phyloP scores from a whole-genome alignment of 305 asterid genomes.

The Solanum hybrid region DNA sequence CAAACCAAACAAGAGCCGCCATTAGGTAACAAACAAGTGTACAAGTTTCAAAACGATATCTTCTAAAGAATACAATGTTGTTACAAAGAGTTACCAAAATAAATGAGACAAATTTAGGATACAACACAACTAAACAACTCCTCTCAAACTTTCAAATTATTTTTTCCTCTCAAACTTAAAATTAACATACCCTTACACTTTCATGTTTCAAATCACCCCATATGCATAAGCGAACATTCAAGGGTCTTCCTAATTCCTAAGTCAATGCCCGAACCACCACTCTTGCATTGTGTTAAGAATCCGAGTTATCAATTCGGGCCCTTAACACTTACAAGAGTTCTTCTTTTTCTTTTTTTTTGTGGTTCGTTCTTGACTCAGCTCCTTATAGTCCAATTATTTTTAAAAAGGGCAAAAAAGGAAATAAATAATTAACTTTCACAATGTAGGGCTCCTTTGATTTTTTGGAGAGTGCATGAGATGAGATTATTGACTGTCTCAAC shows the following conservation, averaged over 20 bases:
- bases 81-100: background rate
- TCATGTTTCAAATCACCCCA: background rate
- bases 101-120: background rate
- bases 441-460: slow-evolving; percentile 75
- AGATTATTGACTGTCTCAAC: slow-evolving; percentile 86
- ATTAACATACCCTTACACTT: background rate
- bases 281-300: slow-evolving; percentile 14
- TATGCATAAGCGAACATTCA: slow-evolving; percentile 19
- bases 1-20: background rate
- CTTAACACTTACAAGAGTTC: slow-evolving; percentile 20
- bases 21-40: background rate
- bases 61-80: background rate
- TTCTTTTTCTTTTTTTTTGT: background rate
- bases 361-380: slow-evolving; percentile 98
- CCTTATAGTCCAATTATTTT: background rate
- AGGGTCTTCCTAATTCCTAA: slow-evolving; percentile 30
- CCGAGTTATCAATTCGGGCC: background rate
- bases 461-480: slow-evolving; percentile 84
- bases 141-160: background rate
- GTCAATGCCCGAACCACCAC: slow-evolving; percentile 99
- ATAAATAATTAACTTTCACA: slow-evolving; percentile 41
- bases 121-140: background rate
- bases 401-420: background rate
- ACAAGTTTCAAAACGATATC: background rate
- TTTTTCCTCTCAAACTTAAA: background rate